Base-by-base conservation (phyloP, 768 basidiomycete genomes). In the Suillus discolor region DNA sequence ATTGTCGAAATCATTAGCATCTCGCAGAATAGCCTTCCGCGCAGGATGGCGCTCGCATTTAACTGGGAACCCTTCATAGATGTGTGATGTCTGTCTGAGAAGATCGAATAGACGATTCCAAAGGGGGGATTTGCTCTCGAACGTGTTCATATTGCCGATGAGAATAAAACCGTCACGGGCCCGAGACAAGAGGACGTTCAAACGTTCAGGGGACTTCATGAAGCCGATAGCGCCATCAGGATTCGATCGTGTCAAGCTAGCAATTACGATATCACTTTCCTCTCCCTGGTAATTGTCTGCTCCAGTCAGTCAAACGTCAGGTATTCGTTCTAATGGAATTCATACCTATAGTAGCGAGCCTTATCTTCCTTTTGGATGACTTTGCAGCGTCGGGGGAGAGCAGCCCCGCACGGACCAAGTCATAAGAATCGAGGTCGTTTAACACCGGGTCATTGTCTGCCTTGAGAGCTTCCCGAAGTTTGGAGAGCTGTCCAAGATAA, bases 281-380 rank as follows among this genome's bases (percentile, higher is more conserved):
- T 89, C 88, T n/a, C 88, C 88, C 70, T 89, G 88, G 65, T 88
- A 89, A 70, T 89, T 89, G 68, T 89, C 88, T 88, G 61, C 5
- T 54, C 16, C n/a, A 63, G 54, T 59, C 36, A 57, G 62, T 39
- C 3, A 1, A 39, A 39, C 20, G 3, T 41, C 15, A 39, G 55
- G 38, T 1, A 34, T 59, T n/a, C 16, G n/a, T 59, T 39, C 9
- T 39, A 7, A 16, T 45, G 31, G 34, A 36, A 13, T 62, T 64
- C 76, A n/a, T 67, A 87, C 88, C 88, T 13, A 89, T 88, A 0
- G 88, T 89, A 0, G 87, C 83, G 0, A 89, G 73, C 6, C 87
- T 82, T 39, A 89, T 74, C 1, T 77, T 73, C 53, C 75, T 80
- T 71, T 84, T 87, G 4, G 71, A 68, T 1, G 78, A 20, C n/a